Evolutionary conservation across 2,329 filamentous ascomycete genomes (phyloP), one percentile per base, ranked within the genome.

Genomic region (Plenodomus lindquistii): DNA sequence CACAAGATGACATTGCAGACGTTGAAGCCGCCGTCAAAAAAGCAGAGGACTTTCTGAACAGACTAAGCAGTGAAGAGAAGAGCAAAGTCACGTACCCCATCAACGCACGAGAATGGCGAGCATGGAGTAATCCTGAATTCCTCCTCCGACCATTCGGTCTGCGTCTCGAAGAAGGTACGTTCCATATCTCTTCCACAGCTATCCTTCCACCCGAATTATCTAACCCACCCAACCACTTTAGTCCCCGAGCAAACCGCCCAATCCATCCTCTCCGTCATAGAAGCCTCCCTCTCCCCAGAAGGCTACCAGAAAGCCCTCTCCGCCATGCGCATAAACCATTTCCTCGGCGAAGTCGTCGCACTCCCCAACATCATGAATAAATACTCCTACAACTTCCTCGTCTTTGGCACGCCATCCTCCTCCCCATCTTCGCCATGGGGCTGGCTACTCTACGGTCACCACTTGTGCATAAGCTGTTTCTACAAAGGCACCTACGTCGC

Each of bases 381-480:
- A 66, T 83, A 81, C 72, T 88, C 85, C 1, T 91, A 91, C 78
- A 91, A 91, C 71, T 86, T 90, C 50, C 81, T 84, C 29, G 73
- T 91, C 1, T 91, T 91, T 63, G 87, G 87, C 10, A 70, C 71
- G 9, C 86, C 86, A 0, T 85, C 83, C 0, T 65, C 73, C 0
- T 74, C 75, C 0, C 71, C 75, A 0, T 57, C 57, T 1, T 62
- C 72, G 2, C 84, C 87, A 0, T 91, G 88, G 88, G 88, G 87
- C 0, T 88, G 83, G 71, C 82, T 83, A 0, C 84, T 91, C 61
- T 93, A 91, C 71, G 89, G 89, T 6, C 89, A 93, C 67, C 89
- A 93, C 59, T 77, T 93, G 2, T 90, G 87, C 57, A 77, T 92
- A 2, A 85, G 85, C 60, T 79, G 88, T 18, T 87, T 91, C 64